A percentile compares a stretch with the other conserved stretches of the same genome.
Conservation (phyloP, 2,329 filamentous ascomycete species). For the Fusarium miscanthi region DNA sequence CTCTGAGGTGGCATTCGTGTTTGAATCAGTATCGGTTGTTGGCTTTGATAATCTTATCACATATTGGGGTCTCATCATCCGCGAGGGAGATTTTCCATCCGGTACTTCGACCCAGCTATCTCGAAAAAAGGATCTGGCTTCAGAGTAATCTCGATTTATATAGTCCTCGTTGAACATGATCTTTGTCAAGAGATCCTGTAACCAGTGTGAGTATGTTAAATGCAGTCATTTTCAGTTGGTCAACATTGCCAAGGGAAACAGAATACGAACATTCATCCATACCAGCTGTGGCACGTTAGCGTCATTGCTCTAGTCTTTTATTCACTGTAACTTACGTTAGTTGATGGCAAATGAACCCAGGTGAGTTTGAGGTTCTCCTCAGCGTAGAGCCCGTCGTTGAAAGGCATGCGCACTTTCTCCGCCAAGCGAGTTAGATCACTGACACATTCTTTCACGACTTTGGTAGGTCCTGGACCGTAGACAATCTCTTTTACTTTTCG, state of each 20-base stretch:
- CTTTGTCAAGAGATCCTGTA: not conserved
- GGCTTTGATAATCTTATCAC: not conserved
- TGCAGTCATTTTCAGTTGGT: no score
- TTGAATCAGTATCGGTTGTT: no score
- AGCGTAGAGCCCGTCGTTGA: no score
- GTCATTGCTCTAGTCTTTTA: accelerated
- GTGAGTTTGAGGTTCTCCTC: not conserved
- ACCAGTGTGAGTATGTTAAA: not conserved
- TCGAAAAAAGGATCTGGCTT: not conserved
- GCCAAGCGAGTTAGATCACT: no score
- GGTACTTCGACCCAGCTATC: conserved; percentile 12
- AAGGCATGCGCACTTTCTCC: no score
- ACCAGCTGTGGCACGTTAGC: not conserved
- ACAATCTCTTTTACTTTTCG: no score
- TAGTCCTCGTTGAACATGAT: not conserved
- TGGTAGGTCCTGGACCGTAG: no score
- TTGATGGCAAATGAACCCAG: conserved; percentile 10
- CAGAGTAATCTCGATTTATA: not conserved
- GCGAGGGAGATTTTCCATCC: not conserved
- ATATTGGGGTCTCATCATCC: conserved; percentile 9
- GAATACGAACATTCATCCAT: conserved; percentile 16
- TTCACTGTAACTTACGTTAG: not conserved
- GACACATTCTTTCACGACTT: no score
- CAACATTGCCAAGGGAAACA: no score
- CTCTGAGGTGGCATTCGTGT: no score